These are phyloP conservation scores for Circinella umbellata DNA, from an alignment of 371 early-diverging fungal genomes.

Conservation along the genomic window DNA sequence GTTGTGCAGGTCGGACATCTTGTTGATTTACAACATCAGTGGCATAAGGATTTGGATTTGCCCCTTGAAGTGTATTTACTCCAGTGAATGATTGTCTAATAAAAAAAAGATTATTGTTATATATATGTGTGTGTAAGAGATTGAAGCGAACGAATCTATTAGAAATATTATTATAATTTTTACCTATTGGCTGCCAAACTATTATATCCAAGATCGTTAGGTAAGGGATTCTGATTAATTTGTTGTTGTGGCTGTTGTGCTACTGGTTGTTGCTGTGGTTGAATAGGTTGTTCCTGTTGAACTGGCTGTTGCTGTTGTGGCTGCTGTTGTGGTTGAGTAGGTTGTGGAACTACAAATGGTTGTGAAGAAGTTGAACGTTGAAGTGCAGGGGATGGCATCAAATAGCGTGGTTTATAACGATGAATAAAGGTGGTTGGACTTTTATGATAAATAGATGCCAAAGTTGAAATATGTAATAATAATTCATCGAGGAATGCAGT, in stretches of 20 bases:
- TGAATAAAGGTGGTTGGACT: constrained; percentile 80
- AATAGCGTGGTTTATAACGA: constrained; percentile 64
- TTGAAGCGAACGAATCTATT: too few species aligned
- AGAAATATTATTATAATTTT: neutral
- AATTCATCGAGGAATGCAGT: constrained; percentile 85
- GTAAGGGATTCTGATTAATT: constrained; percentile 3
- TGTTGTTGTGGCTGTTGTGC: constrained; percentile 9
- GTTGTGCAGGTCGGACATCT: constrained; percentile 32
- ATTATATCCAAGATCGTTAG: constrained; percentile 29
- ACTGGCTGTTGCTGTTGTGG: constrained; percentile 15
- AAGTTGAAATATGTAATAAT: constrained; percentile 81
- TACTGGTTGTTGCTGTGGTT: constrained; percentile 10
- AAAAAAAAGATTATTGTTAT: neutral
- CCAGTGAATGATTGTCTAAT: constrained; percentile 31
- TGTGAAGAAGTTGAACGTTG: constrained; percentile 29
- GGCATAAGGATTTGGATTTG: constrained; percentile 51
- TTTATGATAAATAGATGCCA: constrained; percentile 95
- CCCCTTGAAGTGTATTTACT: constrained; percentile 28
- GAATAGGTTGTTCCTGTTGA: neutral
- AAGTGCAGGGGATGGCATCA: constrained; percentile 60
- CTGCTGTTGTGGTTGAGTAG: constrained; percentile 20
- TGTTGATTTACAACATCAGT: constrained; percentile 45
- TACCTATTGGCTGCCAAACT: constrained; percentile 32
- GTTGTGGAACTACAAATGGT: constrained; percentile 15
- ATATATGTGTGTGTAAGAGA: too few species aligned